phyloP scores from a whole-genome alignment of 129 eudicot species.

The Saussurea involucrata region DNA sequence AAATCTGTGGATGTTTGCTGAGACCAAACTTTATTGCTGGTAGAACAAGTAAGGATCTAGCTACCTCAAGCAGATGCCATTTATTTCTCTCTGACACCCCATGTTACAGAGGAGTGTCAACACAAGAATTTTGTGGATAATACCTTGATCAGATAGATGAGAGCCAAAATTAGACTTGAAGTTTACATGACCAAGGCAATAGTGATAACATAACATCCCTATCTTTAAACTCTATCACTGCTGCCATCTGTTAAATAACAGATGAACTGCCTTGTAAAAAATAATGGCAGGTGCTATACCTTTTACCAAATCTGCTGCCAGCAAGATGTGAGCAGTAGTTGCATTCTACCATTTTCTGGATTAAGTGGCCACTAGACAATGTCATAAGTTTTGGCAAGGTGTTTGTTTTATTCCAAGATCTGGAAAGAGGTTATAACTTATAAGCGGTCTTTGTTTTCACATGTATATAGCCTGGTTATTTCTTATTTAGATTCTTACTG shows the following conservation, averaged over 20 bases:
- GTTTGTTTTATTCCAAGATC: background rate
- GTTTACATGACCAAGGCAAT: background rate
- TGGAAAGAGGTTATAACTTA: background rate
- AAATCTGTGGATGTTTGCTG: background rate
- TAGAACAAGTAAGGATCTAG: background rate
- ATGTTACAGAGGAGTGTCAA: background rate
- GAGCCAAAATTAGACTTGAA: background rate
- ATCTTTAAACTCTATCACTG: background rate
- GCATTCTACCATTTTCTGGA: background rate
- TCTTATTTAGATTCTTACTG: background rate
- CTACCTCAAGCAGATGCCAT: background rate
- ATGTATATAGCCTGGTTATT: background rate
- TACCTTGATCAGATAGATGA: background rate
- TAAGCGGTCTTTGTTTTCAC: background rate
- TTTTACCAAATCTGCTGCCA: background rate
- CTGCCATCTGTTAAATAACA: background rate
- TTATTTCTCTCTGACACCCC: background rate
- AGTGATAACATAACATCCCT: background rate
- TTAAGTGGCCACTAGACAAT: background rate
- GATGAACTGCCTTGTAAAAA: background rate
- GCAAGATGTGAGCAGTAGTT: background rate
- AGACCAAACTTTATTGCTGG: background rate
- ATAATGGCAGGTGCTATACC: background rate
- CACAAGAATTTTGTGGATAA: too few species aligned
- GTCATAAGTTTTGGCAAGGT: background rate